Evolutionary conservation across 768 basidiomycete species (phyloP), one percentile per base, ranked within the genome.

Genomic region (Mycena kentingensis): DNA sequence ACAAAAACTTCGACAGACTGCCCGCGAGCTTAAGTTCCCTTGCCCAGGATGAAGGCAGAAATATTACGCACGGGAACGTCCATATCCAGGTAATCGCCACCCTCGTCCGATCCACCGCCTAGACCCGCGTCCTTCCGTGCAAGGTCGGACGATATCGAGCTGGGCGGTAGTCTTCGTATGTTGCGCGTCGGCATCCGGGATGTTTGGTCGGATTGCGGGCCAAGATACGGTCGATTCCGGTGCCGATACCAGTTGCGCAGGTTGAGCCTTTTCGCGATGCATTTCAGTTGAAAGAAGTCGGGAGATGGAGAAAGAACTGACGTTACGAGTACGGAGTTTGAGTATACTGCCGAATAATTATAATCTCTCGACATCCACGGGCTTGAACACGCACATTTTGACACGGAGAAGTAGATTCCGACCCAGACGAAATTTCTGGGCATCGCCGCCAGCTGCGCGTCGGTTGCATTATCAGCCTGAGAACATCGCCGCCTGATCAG

Each of bases 221-320:
- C 41, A 12, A 42, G 41, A n/a, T 42, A 42, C 8, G 41, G 41
- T 11, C 41, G 41, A n/a, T 42, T 42, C 11, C 24, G 19, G 19
- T 42, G 41, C 7, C 41, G 41, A n/a, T 42, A 42, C 41, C 41
- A 42, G 21, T 42, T 42, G 11, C 41, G 41, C 7, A 42, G 41
- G 41, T 42, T 42, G 22, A 42, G 21, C 5, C 41, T 42, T 8
- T n/a, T n/a, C n/a, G 6, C 21, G 25, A 6, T 22, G 6, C 22
- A 24, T 26, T 27, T 25, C 7, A 22, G 25, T 27, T 8, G 19
- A 8, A 11, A 37, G 11, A 7, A 37, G 18, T 7, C 7, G 12
- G 41, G 41, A 21, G 37, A 7, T 19, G n/a, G 5, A 11, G 41
- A 42, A 24, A 5, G 41, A n/a, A 19, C 41, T 19, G 6, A 42